Conservation (phyloP, 2,329 filamentous ascomycete genomes). For the Ramichloridium luteum region DNA sequence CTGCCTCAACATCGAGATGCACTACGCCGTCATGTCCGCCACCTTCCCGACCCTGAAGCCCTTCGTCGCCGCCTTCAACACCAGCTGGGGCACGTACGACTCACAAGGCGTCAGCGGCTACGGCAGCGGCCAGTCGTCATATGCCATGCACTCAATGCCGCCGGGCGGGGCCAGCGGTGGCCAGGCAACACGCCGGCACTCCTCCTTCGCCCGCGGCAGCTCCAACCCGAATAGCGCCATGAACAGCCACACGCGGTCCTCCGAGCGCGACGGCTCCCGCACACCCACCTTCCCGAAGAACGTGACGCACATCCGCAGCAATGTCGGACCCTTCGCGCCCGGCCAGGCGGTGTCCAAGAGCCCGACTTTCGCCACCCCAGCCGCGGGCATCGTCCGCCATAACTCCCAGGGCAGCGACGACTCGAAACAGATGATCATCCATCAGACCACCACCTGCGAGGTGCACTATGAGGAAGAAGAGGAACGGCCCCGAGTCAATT, state of each 20-base stretch:
- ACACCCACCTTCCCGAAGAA: constrained; percentile 7
- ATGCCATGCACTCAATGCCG: constrained; percentile 10
- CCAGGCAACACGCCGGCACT: constrained; percentile 4
- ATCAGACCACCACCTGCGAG: constrained; percentile 14
- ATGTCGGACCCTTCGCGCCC: neutral
- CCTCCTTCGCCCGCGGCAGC: constrained; percentile 1
- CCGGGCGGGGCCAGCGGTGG: constrained; percentile 4
- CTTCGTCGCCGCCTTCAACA: constrained; percentile 18
- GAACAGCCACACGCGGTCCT: constrained; percentile 1
- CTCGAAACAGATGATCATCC: constrained; percentile 15
- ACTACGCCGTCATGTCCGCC: constrained; percentile 16
- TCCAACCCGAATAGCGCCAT: constrained; percentile 4
- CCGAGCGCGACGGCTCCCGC: neutral
- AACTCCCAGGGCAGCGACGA: constrained; percentile 10
- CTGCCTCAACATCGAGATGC: constrained; percentile 16
- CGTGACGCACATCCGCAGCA: constrained; percentile 8
- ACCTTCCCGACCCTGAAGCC: constrained; percentile 15
- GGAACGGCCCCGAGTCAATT: too few species aligned
- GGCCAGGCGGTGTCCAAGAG: too few species aligned
- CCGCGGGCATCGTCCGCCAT: constrained; percentile 1
- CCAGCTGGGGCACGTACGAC: constrained; percentile 15
- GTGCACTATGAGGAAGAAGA: constrained; percentile 11
- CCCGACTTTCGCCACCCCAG: neutral
- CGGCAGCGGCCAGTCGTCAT: constrained; percentile 8
- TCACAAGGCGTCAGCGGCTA: constrained; percentile 11